Percentiles rank a stretch among this genome's conserved stretches.
Evolutionary conservation across 2,329 filamentous ascomycete species (phyloP).

Genomic region (Blastomyces emzantsi): DNA sequence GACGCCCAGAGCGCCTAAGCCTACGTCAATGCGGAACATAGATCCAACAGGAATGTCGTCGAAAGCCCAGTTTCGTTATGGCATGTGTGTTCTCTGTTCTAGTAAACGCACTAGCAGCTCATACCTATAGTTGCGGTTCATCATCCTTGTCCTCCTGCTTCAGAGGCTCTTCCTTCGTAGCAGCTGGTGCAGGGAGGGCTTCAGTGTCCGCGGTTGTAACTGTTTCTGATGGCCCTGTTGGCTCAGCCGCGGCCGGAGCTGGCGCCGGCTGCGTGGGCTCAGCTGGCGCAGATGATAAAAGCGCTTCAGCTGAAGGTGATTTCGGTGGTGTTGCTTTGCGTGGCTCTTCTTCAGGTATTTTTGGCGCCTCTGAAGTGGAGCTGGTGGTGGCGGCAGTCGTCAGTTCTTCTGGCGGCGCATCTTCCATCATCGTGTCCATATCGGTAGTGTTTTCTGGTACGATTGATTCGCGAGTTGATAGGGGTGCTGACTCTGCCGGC

Average conservation of each 20-base stretch:
- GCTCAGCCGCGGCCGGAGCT: conserved; percentile 11
- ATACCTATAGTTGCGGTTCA: neutral
- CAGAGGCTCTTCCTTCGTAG: conserved; percentile 18
- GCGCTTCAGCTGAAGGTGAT: conserved; percentile 18
- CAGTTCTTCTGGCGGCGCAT: conserved; percentile 23
- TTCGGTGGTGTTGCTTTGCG: conserved; percentile 17
- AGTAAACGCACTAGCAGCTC: neutral
- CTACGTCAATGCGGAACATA: neutral
- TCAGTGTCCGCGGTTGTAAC: conserved; percentile 6
- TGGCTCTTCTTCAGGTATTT: conserved; percentile 15
- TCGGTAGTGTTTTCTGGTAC: conserved; percentile 23
- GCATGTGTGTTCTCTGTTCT: neutral
- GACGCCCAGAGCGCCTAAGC: conserved; percentile 6
- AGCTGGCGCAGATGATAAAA: conserved; percentile 8
- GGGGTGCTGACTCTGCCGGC: conserved; percentile 23
- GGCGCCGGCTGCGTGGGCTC: conserved; percentile 6
- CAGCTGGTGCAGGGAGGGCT: conserved; percentile 12
- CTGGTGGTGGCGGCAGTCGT: conserved; percentile 15
- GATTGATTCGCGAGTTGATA: conserved; percentile 25
- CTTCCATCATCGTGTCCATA: conserved; percentile 33
- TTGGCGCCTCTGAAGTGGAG: conserved; percentile 17
- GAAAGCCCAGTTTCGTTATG: neutral
- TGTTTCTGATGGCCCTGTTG: conserved; percentile 14
- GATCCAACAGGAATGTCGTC: neutral
- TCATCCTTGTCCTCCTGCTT: conserved; percentile 4